A percentile compares a stretch with the other conserved stretches of the same genome.
These are phyloP conservation scores for Metarhizium robertsii DNA, from an alignment of 2,329 filamentous ascomycete genomes.

Conservation along the genomic window DNA sequence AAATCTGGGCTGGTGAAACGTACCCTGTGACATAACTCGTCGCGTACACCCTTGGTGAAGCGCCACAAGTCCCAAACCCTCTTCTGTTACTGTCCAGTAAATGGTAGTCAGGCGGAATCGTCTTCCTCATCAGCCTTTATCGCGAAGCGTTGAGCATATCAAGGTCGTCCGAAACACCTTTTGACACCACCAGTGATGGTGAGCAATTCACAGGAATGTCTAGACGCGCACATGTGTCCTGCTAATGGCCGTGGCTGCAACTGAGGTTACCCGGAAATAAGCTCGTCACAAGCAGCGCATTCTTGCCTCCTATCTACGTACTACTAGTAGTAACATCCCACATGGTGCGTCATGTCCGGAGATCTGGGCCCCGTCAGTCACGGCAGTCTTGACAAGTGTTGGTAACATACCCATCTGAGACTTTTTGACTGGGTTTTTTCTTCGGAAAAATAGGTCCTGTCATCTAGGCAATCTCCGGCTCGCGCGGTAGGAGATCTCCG, in stretches of 20 bases:
- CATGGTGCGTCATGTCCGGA: too few species aligned
- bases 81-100: background rate
- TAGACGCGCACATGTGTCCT: background rate
- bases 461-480: background rate
- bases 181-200: too few species aligned
- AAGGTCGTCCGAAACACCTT: too few species aligned
- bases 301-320: background rate
- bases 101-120: background rate
- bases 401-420: background rate
- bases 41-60: background rate
- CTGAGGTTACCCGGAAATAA: background rate
- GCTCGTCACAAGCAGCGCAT: background rate
- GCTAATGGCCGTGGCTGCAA: background rate
- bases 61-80: background rate
- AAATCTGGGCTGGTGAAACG: slow-evolving; percentile 5
- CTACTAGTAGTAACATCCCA: too few species aligned
- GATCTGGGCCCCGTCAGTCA: background rate
- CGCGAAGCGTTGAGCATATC: too few species aligned
- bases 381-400: background rate
- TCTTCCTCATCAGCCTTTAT: too few species aligned
- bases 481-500: slow-evolving; percentile 3
- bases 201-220: background rate
- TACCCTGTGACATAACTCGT: slow-evolving; percentile 5
- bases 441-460: background rate
- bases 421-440: background rate